Base-by-base conservation (phyloP, 768 basidiomycete species). In the Myochromella boudieri region DNA sequence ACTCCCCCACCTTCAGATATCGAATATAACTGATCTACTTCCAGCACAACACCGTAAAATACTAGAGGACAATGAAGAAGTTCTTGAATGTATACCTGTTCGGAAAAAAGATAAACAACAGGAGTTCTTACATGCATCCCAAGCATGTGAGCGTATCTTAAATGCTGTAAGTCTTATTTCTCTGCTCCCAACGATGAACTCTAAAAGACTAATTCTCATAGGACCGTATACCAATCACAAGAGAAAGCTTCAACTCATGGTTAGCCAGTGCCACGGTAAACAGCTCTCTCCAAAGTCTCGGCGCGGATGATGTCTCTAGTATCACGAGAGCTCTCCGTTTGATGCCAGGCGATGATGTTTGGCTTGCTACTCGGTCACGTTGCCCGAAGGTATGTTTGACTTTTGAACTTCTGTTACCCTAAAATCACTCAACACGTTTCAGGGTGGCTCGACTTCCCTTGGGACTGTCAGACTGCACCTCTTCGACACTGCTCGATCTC, bases 401-500 rank as follows among this genome's bases (percentile, higher is more conserved):
- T 45, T 48, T n/a, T 48, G 14, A 14, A 26, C 49, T 52, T 29
- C 22, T 51, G n/a, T n/a, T n/a, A n/a, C n/a, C n/a, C 61, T 65
- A 54, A 67, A 52, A 46, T 37, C 32, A 38, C 44, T 49, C 36
- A 44, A 50, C 33, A 56, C 47, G 51, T 51, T 48, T 36, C 64
- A 95, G 91, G 92, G 93, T 55, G 91, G 90, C 43, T 91, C 88
- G 57, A 95, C 93, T 2, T 70, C 80, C 6, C 72, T 97, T 39
- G 94, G 94, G 34, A 77, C 80, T 51, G 58, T 83, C 47, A 79
- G 89, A 50, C 71, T 85, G 27, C 77, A 75, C 42, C 69, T 95
- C 42, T 77, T 80, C 20, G 84, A 89, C 49, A 63, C 74, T 32
- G 87, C 91, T 3, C 80, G 84, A 52, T 65, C 68, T 40, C 76